These are phyloP conservation scores for Hansenula anomala DNA, from an alignment of 1,139 yeast genomes.

Conservation along the genomic window DNA sequence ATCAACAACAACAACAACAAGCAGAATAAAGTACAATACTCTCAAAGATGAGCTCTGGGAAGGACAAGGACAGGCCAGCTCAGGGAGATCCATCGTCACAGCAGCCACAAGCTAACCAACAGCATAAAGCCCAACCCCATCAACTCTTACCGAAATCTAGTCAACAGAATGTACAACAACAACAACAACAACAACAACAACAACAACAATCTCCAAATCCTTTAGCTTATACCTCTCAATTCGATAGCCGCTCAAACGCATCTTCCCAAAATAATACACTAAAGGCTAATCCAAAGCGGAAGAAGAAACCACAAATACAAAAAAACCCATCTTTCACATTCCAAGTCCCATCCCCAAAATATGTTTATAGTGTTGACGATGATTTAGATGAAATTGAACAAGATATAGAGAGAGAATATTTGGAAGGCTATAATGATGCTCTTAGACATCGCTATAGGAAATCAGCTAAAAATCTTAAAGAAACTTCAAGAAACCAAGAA, in stretches of 20 bases:
- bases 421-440: slow-evolving; percentile 73
- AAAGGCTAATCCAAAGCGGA: slow-evolving; percentile 6
- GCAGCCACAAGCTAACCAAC: background rate
- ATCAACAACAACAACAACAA: no score
- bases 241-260: slow-evolving; percentile 8
- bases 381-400: slow-evolving; percentile 60
- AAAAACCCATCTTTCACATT: slow-evolving; percentile 15
- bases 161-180: background rate
- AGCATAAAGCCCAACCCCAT: no score
- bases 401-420: slow-evolving; percentile 55
- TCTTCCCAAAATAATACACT: slow-evolving; percentile 12
- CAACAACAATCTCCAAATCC: slow-evolving; percentile 4
- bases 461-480: slow-evolving; percentile 16
- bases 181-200: background rate
- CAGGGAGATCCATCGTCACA: background rate
- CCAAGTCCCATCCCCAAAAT: slow-evolving; percentile 17
- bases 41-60: no score
- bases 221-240: background rate
- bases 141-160: background rate
- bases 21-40: no score
- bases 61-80: no score
- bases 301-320: slow-evolving; percentile 19
- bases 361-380: slow-evolving; percentile 71
- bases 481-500: slow-evolving; percentile 4
- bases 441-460: slow-evolving; percentile 36